Conservation (phyloP, 1,284 basidiomycete genomes). For the Malassezia pachydermatis region DNA sequence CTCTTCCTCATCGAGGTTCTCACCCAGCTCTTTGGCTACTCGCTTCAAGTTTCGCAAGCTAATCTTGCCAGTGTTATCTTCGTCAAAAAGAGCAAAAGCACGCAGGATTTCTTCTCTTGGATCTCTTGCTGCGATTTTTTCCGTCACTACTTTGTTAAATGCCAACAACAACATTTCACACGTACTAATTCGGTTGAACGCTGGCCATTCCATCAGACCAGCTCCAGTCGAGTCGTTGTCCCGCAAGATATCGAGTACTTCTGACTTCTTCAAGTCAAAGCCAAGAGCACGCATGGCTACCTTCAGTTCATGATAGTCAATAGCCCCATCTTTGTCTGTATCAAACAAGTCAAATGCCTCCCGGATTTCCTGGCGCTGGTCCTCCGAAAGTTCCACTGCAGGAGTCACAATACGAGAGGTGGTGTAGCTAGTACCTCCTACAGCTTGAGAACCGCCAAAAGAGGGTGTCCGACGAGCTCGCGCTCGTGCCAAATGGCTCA, state of each 20-base stretch:
- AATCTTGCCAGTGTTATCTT: slow-evolving; percentile 90
- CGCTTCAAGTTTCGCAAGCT: slow-evolving; percentile 77
- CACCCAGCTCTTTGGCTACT: slow-evolving; percentile 94
- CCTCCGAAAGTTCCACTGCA: slow-evolving; percentile 61
- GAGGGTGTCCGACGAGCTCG: slow-evolving; percentile 14
- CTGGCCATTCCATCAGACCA: slow-evolving; percentile 85
- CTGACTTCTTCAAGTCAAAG: slow-evolving; percentile 95
- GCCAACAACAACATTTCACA: slow-evolving; percentile 42
- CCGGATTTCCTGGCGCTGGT: slow-evolving; percentile 93
- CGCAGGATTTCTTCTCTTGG: slow-evolving; percentile 91
- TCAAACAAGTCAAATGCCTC: slow-evolving; percentile 99
- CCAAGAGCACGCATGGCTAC: slow-evolving; percentile 96
- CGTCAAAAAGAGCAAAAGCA: slow-evolving; percentile 92
- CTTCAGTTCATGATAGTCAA: slow-evolving; percentile 85
- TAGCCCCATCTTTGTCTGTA: slow-evolving; percentile 87
- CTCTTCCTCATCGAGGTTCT: slow-evolving; percentile 89
- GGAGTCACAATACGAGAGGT: background rate
- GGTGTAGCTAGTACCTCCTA: slow-evolving; percentile 4
- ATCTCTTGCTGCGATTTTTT: slow-evolving; percentile 81
- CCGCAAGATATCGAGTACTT: slow-evolving; percentile 84
- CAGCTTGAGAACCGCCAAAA: background rate
- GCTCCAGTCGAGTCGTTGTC: slow-evolving; percentile 83
- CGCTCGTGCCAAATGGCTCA: slow-evolving; percentile 7
- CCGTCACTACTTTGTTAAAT: slow-evolving; percentile 64
- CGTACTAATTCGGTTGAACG: slow-evolving; percentile 91